Percentiles rank a stretch among this genome's conserved stretches.
Conservation (phyloP, 345 rosid genomes). For the Citrus trifoliata region DNA sequence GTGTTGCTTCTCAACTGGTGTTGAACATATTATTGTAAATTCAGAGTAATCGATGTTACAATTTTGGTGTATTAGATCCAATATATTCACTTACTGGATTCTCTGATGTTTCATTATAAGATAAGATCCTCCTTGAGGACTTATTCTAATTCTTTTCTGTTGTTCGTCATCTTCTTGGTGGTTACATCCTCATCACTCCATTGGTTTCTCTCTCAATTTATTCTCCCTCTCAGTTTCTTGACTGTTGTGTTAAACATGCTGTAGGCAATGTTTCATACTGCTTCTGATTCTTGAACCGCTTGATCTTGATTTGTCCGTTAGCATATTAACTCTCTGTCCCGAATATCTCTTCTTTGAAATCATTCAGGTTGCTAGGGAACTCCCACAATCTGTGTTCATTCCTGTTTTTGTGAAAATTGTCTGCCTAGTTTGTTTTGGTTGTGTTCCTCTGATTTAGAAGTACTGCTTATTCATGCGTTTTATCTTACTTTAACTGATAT, state of each 20-base stretch:
- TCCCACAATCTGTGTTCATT: background rate
- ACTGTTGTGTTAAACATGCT: background rate
- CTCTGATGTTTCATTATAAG: background rate
- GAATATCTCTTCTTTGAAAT: background rate
- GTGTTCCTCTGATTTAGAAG: background rate
- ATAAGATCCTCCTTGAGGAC: background rate
- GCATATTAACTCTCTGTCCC: background rate
- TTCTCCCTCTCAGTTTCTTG: background rate
- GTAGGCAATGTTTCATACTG: background rate
- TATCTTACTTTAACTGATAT: conserved; percentile 4
- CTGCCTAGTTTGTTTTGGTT: background rate
- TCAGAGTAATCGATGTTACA: background rate
- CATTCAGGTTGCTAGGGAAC: background rate
- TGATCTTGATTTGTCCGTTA: background rate
- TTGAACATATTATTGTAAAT: background rate
- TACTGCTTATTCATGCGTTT: background rate
- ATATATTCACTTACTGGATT: background rate
- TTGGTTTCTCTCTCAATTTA: background rate
- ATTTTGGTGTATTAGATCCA: background rate
- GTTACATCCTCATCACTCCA: background rate
- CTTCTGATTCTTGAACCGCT: background rate
- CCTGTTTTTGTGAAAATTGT: background rate
- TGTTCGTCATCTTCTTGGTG: background rate
- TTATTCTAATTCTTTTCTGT: background rate
- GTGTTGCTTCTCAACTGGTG: background rate